phyloP scores from a whole-genome alignment of 495 filamentous ascomycete genomes.

The Trichoderma erinaceum region DNA sequence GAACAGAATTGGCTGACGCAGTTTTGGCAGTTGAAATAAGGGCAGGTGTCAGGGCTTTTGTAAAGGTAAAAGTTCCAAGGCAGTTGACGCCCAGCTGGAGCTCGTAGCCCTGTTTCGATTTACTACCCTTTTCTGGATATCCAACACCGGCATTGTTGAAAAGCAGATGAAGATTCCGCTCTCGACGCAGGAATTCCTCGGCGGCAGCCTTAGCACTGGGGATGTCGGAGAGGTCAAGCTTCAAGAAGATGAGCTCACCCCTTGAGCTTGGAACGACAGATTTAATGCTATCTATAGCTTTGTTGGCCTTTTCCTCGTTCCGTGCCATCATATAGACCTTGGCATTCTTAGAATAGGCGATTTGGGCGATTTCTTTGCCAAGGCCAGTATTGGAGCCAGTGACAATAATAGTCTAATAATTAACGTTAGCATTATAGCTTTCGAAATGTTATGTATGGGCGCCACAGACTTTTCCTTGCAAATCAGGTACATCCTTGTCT shows the following conservation, averaged over 20 bases:
- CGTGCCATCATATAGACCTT: slow-evolving; percentile 48
- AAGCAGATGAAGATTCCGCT: slow-evolving; percentile 23
- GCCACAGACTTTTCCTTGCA: slow-evolving; percentile 20
- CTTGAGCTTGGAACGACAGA: slow-evolving; percentile 12
- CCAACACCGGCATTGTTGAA: slow-evolving; percentile 36
- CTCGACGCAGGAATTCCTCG: slow-evolving; percentile 17
- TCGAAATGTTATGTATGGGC: background rate
- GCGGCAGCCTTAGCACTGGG: slow-evolving; percentile 19
- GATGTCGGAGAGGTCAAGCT: slow-evolving; percentile 24
- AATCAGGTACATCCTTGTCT: slow-evolving; percentile 25
- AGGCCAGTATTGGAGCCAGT: slow-evolving; percentile 45
- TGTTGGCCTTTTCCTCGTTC: slow-evolving; percentile 25
- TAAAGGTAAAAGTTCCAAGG: slow-evolving; percentile 34
- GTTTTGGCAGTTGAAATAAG: slow-evolving; percentile 31
- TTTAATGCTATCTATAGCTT: slow-evolving; percentile 22
- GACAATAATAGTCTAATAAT: slow-evolving; percentile 35
- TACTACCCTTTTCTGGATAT: slow-evolving; percentile 20
- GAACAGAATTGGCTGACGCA: slow-evolving; percentile 25
- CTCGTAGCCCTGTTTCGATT: slow-evolving; percentile 34
- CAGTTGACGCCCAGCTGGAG: slow-evolving; percentile 34
- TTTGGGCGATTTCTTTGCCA: slow-evolving; percentile 39
- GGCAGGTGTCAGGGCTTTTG: slow-evolving; percentile 38
- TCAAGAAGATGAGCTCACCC: slow-evolving; percentile 23
- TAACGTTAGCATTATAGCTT: background rate
- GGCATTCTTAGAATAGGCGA: slow-evolving; percentile 37